Evolutionary conservation across 164 flowering plant genomes (phyloP), one percentile per base, ranked within the genome.

Genomic region (Kalanchoe fedtschenkoi): DNA sequence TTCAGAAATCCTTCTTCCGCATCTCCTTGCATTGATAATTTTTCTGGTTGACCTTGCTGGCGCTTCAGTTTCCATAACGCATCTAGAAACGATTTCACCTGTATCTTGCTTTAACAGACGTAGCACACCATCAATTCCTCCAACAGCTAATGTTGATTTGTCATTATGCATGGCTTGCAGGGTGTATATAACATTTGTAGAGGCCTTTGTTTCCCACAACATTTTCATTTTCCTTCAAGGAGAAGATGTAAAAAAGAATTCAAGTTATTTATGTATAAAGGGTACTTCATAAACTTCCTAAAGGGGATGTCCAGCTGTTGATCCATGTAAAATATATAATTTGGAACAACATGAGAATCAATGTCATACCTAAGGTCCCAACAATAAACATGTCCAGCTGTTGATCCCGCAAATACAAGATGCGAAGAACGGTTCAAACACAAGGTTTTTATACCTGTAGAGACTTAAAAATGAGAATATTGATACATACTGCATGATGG

Each of bases 41-140:
- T 38, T 62, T 13, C 24, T 43, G 14, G 75, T 33, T 6, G 71
- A 66, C 34, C 62, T 54, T 21, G 72, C 30, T 43, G 43, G 15
- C 8, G 17, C 22, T 19, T 61, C 60, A 44, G 67, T 70, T 14
- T 71, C 78, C 62, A 76, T 67, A 2, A 89, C 69, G 62, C 76
- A 83, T 28, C 84, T 74, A 6, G 91, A 76, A 43, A 82, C 69
- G 62, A 86, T 62, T 15, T 77, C 72, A n/a, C 97, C 98, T 1
- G 78, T 74, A 62, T 74, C 70, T 70, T 86, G 91, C 68, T 85
- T 67, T 29, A 86, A 22, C 60, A 85, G 33, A 19, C 95, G 85
- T 19, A 92, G 62, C 34, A 89, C 77, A 9, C 98, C 98, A 66
- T 92, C 98, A 55, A 88, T 82, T 44, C 98, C 98, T 7, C 98